phyloP scores from a whole-genome alignment of 2,329 filamentous ascomycete species.

The Sclerotinia glacialis region DNA sequence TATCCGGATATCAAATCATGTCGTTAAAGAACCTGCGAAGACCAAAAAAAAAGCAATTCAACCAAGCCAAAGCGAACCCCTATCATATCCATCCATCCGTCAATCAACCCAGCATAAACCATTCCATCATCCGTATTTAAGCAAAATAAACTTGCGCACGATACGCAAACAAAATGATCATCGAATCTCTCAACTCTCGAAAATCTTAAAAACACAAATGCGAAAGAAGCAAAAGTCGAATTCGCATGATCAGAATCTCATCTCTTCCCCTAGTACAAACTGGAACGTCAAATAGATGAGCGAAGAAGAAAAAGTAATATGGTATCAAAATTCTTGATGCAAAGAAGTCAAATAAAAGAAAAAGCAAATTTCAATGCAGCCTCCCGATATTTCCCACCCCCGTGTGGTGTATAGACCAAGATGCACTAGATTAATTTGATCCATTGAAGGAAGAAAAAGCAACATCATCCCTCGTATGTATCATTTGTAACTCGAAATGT shows the following conservation, averaged over 20 bases:
- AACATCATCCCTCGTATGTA: slow-evolving; percentile 13
- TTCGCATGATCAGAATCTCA: neutral
- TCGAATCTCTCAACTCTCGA: neutral
- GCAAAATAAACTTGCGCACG: neutral
- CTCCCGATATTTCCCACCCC: slow-evolving; percentile 6
- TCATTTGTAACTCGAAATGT: slow-evolving; percentile 14
- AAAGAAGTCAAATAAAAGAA: neutral
- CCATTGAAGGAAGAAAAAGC: slow-evolving; percentile 9
- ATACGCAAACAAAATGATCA: neutral
- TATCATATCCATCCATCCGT: slow-evolving; percentile 1
- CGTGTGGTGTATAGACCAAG: slow-evolving; percentile 1
- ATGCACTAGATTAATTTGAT: slow-evolving; percentile 12
- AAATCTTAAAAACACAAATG: neutral
- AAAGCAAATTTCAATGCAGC: slow-evolving; percentile 4
- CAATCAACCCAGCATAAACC: neutral
- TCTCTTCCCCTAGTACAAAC: neutral
- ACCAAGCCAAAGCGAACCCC: neutral
- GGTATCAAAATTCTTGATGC: slow-evolving; percentile 9
- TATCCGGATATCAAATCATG: slow-evolving; percentile 18
- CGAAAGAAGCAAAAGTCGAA: neutral
- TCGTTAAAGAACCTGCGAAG: slow-evolving; percentile 10
- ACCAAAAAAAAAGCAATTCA: neutral
- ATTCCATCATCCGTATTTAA: neutral
- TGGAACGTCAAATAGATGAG: neutral
- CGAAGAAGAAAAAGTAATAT: neutral